Conservation (phyloP, 371 early-diverging fungal genomes). For the Apophysomyces variabilis region DNA sequence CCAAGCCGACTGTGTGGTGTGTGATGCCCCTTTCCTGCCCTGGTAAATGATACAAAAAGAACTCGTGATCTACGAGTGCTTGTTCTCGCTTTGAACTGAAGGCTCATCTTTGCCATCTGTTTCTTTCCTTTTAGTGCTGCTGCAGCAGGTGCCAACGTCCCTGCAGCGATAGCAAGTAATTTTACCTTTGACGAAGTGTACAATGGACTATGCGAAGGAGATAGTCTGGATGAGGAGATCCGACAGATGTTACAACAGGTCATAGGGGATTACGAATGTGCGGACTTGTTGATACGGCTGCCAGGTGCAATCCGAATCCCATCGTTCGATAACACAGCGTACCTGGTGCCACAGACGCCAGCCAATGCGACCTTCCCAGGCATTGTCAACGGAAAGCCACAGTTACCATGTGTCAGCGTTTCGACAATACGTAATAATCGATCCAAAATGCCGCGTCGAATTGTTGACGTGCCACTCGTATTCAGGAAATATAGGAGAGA, state of each 20-base stretch:
- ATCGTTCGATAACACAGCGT: slow-evolving; percentile 53
- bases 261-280: slow-evolving; percentile 59
- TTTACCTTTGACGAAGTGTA: slow-evolving; percentile 83
- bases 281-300: slow-evolving; percentile 67
- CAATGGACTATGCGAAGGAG: slow-evolving; percentile 61
- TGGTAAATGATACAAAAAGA: slow-evolving; percentile 44
- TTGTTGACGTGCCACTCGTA: slow-evolving; percentile 67
- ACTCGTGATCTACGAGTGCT: not conserved
- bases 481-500: slow-evolving; percentile 56
- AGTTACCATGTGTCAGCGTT: slow-evolving; percentile 40
- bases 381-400: slow-evolving; percentile 45
- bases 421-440: slow-evolving; percentile 27
- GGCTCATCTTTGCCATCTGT: not conserved
- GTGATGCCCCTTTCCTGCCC: slow-evolving; percentile 75
- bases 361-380: slow-evolving; percentile 26
- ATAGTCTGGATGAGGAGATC: slow-evolving; percentile 57
- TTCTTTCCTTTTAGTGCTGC: slow-evolving; percentile 51
- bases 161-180: slow-evolving; percentile 73
- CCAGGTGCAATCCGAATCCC: slow-evolving; percentile 77
- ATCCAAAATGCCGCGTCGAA: slow-evolving; percentile 32
- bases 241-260: slow-evolving; percentile 51
- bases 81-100: not conserved
- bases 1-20: slow-evolving; percentile 64
- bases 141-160: slow-evolving; percentile 60
- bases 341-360: slow-evolving; percentile 47